Evolutionary conservation across 495 filamentous ascomycete species (phyloP).

Genomic region (Talaromyces trachyspermus): DNA sequence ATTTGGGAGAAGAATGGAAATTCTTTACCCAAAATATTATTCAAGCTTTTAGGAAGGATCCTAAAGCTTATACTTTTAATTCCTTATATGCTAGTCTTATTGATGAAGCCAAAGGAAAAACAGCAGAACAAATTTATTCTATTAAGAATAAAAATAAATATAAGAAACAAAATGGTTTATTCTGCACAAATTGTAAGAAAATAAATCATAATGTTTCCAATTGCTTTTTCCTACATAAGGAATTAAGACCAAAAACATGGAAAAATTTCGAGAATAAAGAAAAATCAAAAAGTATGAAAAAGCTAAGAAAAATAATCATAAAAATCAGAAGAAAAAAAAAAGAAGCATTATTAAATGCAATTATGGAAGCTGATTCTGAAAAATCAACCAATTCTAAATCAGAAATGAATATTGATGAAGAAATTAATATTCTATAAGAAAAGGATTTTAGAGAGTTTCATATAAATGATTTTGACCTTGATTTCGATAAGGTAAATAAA

Average conservation of each 20-base stretch:
- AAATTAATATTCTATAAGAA: constrained; percentile 1
- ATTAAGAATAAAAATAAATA: not conserved
- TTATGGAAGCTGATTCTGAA: not conserved
- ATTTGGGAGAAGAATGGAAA: not conserved
- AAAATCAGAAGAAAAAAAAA: not conserved
- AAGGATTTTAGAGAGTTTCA: not conserved
- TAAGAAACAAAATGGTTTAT: no score
- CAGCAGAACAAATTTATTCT: not conserved
- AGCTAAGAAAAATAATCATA: not conserved
- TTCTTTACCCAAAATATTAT: not conserved
- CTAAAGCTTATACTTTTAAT: not conserved
- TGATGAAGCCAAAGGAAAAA: not conserved
- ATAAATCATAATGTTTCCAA: not conserved
- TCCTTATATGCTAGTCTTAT: not conserved
- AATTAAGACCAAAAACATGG: not conserved
- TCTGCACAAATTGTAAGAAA: not conserved
- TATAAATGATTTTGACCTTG: not conserved
- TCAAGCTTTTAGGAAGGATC: not conserved
- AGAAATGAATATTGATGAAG: constrained; percentile 2
- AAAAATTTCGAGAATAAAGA: not conserved
- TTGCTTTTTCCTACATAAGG: not conserved
- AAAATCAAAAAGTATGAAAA: not conserved
- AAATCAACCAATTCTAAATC: not conserved
- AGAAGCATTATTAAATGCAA: not conserved
- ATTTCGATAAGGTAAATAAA: not conserved